These are phyloP conservation scores for Talaromyces stipitatus DNA, from an alignment of 495 filamentous ascomycete species.

Conservation along the genomic window DNA sequence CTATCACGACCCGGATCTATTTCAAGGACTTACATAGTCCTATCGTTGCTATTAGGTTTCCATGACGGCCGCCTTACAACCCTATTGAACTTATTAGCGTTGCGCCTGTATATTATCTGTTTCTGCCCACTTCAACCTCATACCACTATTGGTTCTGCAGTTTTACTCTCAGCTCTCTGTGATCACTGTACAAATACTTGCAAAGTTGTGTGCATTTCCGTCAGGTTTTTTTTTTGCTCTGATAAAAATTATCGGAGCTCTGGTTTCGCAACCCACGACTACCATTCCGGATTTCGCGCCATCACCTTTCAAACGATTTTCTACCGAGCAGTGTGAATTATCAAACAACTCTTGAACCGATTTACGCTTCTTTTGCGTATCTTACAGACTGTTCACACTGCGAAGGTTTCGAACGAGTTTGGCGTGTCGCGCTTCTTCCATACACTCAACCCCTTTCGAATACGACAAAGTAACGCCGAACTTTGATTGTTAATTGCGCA, in stretches of 20 bases:
- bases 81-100: background rate
- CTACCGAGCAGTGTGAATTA: background rate
- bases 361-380: background rate
- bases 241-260: background rate
- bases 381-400: background rate
- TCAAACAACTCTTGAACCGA: background rate
- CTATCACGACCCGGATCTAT: background rate
- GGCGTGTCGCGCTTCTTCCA: background rate
- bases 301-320: background rate
- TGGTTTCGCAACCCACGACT: background rate
- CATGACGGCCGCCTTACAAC: background rate
- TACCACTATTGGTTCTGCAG: background rate
- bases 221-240: background rate
- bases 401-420: background rate
- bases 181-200: background rate
- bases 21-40: background rate
- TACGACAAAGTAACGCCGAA: background rate
- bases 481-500: background rate
- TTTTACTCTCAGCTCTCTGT: background rate
- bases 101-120: slow-evolving; percentile 8
- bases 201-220: background rate
- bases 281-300: background rate
- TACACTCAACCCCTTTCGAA: background rate
- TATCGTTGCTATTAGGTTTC: background rate
- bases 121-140: background rate